These are phyloP conservation scores for Hemisphaericaspora lyxosophila DNA, from an alignment of 1,139 yeast genomes.

Conservation along the genomic window DNA sequence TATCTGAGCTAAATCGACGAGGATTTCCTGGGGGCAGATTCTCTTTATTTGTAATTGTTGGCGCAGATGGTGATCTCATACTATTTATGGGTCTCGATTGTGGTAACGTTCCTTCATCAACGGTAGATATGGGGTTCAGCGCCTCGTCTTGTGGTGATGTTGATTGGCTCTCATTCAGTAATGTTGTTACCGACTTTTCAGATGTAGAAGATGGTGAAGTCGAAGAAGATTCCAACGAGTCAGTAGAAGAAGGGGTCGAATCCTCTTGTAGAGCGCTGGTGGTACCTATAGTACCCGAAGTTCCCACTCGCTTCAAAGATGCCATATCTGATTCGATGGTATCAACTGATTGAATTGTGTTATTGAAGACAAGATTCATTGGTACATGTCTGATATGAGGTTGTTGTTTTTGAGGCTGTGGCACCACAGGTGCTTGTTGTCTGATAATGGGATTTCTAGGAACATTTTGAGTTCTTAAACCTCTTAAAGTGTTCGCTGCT, in stretches of 20 bases:
- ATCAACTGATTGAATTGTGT: conserved; percentile 27
- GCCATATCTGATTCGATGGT: conserved; percentile 31
- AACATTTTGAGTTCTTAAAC: conserved; percentile 6
- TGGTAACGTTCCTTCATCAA: background rate
- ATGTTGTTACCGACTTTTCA: background rate
- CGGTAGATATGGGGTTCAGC: no score
- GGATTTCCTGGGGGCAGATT: background rate
- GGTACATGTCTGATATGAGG: conserved; percentile 25
- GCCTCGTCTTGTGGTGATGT: no score
- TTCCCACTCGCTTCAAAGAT: conserved; percentile 10
- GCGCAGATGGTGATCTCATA: conserved; percentile 19
- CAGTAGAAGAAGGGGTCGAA: background rate
- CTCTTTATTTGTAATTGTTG: conserved; percentile 5
- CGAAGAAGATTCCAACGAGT: conserved; percentile 1
- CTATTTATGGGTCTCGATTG: background rate
- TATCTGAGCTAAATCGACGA: conserved; percentile 10
- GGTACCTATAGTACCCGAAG: conserved; percentile 1
- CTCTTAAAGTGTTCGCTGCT: conserved; percentile 2
- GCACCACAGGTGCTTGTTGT: conserved; percentile 3
- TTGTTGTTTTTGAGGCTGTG: conserved; percentile 8
- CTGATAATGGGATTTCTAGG: conserved; percentile 4
- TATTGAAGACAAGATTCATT: conserved; percentile 24
- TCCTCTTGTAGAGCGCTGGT: background rate
- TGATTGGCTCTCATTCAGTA: background rate
- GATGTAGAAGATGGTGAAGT: conserved; percentile 4